These are phyloP conservation scores for Conticribra guillardii DNA, from an alignment of 108 stramenopile genomes.

Conservation along the genomic window DNA sequence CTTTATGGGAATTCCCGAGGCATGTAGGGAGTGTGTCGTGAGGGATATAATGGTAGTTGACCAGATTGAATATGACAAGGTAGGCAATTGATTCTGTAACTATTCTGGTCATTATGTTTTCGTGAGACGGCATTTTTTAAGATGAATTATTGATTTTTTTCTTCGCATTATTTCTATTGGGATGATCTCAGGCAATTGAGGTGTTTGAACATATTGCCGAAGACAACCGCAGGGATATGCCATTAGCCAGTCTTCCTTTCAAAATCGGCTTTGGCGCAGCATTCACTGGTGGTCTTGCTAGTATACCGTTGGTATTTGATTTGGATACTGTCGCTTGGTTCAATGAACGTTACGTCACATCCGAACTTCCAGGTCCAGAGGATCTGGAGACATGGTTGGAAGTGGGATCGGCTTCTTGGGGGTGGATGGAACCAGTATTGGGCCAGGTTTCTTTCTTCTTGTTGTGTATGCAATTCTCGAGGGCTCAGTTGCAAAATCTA, in stretches of 20 bases:
- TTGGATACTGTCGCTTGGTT: conserved; percentile 71
- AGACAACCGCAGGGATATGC: conserved; percentile 64
- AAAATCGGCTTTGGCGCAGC: conserved; percentile 64
- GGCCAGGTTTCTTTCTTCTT: conserved; percentile 85
- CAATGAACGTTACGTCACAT: conserved; percentile 82
- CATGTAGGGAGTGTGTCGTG: conserved; percentile 42
- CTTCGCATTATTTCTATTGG: background rate
- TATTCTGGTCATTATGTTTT: background rate
- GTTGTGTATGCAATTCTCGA: conserved; percentile 75
- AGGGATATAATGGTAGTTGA: conserved; percentile 46
- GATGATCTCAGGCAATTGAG: conserved; percentile 49
- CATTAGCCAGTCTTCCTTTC: conserved; percentile 67
- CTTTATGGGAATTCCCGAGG: conserved; percentile 31
- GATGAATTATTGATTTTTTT: background rate
- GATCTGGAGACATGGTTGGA: conserved; percentile 88
- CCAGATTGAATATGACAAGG: conserved; percentile 42
- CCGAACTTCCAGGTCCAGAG: conserved; percentile 74
- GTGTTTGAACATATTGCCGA: conserved; percentile 37
- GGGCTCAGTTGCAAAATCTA: conserved; percentile 83
- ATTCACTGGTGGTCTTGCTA: conserved; percentile 50
- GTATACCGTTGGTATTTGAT: conserved; percentile 83
- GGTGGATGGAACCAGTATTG: conserved; percentile 88
- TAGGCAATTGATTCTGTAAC: too few relatives aligned
- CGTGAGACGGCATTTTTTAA: background rate
- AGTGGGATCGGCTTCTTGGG: conserved; percentile 81